These are phyloP conservation scores for Candida sojae DNA, from an alignment of 1,139 yeast genomes.

Conservation along the genomic window DNA sequence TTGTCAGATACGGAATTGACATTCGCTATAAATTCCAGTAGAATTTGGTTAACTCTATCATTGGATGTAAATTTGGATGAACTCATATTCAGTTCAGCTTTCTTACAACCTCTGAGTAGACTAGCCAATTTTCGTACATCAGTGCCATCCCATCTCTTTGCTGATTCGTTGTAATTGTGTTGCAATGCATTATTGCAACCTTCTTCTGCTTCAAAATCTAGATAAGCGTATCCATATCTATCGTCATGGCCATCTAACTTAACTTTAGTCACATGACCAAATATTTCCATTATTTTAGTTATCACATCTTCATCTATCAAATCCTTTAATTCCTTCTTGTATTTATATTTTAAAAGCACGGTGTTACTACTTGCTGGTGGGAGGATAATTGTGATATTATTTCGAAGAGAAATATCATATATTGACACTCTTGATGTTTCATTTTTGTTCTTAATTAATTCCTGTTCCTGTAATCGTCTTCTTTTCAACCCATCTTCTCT, in stretches of 20 bases:
- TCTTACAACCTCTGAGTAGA: slow-evolving; percentile 37
- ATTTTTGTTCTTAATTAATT: slow-evolving; percentile 5
- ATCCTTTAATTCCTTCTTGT: slow-evolving; percentile 32
- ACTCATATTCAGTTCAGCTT: neutral
- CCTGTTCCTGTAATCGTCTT: slow-evolving; percentile 25
- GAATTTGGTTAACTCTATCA: slow-evolving; percentile 3
- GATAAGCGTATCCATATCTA: slow-evolving; percentile 40
- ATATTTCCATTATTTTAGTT: slow-evolving; percentile 43
- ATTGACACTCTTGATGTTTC: neutral
- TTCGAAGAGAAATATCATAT: slow-evolving; percentile 7
- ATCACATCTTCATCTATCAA: slow-evolving; percentile 34
- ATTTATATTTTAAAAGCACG: slow-evolving; percentile 45
- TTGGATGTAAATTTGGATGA: neutral
- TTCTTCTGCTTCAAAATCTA: slow-evolving; percentile 27
- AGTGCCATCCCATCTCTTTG: slow-evolving; percentile 49
- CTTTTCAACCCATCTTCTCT: slow-evolving; percentile 32
- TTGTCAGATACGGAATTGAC: slow-evolving; percentile 43
- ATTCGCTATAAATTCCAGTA: neutral
- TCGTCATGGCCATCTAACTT: slow-evolving; percentile 18
- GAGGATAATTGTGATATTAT: neutral
- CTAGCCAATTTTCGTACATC: slow-evolving; percentile 50
- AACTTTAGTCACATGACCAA: slow-evolving; percentile 37
- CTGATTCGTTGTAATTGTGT: slow-evolving; percentile 43
- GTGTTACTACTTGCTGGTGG: slow-evolving; percentile 9
- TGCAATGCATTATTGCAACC: slow-evolving; percentile 36